Percentiles rank a stretch among this genome's conserved stretches.
These are phyloP conservation scores for Agrocybe pediades DNA, from an alignment of 768 basidiomycete genomes.

Conservation along the genomic window DNA sequence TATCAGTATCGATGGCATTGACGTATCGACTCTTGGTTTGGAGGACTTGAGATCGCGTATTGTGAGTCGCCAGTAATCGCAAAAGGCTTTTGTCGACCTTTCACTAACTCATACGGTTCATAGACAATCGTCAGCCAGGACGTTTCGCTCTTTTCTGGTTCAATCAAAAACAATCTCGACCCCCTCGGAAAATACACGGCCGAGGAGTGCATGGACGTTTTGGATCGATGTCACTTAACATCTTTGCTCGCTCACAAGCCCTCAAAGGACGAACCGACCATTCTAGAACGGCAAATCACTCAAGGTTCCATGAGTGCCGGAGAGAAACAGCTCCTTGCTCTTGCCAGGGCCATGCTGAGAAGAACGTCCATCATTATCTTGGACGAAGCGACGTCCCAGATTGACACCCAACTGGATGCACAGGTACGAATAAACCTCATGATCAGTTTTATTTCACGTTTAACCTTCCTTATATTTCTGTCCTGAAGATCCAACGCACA, in stretches of 20 bases:
- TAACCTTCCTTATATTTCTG: neutral
- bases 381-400: constrained; percentile 80
- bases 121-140: constrained; percentile 79
- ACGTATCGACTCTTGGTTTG: constrained; percentile 66
- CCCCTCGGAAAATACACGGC: constrained; percentile 60
- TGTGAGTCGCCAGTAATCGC: too few species aligned
- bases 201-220: constrained; percentile 64
- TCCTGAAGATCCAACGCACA: constrained; percentile 69
- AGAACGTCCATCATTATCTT: constrained; percentile 68
- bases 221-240: constrained; percentile 64
- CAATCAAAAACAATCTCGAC: constrained; percentile 72
- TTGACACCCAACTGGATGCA: constrained; percentile 71
- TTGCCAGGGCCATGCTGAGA: constrained; percentile 69
- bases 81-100: neutral
- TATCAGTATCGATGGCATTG: constrained; percentile 67
- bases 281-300: constrained; percentile 64
- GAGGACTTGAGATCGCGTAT: constrained; percentile 67
- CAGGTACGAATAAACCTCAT: constrained; percentile 40
- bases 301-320: constrained; percentile 74
- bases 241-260: constrained; percentile 41
- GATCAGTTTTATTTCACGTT: neutral
- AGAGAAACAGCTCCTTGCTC: constrained; percentile 73
- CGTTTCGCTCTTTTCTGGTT: constrained; percentile 73
- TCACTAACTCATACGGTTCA: neutral
- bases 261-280: constrained; percentile 30